phyloP scores from a whole-genome alignment of 202 grass and related monocot genomes.

The Schoenoplectus tabernaemontani region DNA sequence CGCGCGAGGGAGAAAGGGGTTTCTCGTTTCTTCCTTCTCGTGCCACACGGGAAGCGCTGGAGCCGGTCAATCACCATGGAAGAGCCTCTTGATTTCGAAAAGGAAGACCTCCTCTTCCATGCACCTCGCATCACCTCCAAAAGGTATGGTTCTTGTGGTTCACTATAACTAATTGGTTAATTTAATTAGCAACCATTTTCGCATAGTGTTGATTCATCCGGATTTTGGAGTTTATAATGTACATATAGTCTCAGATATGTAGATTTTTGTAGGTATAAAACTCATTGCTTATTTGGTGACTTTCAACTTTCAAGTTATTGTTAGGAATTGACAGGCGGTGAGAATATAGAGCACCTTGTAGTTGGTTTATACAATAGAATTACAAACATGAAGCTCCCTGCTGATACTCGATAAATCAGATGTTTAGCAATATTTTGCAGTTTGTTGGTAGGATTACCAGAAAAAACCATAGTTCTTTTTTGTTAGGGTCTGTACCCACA shows the following conservation, averaged over 20 bases:
- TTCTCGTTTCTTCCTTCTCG: background rate
- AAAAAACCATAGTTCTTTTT: background rate
- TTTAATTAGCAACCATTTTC: background rate
- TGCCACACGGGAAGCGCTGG: background rate
- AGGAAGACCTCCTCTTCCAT: slow-evolving; percentile 33
- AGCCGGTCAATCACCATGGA: slow-evolving; percentile 8
- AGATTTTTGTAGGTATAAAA: background rate
- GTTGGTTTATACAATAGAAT: background rate
- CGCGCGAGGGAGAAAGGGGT: background rate
- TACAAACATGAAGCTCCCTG: background rate
- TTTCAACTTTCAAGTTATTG: background rate
- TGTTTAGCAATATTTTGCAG: background rate
- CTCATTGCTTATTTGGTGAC: background rate
- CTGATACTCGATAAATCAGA: background rate
- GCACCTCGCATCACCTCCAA: slow-evolving; percentile 31
- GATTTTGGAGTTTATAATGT: background rate
- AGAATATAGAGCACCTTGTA: background rate
- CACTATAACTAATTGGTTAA: background rate
- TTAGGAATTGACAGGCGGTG: background rate
- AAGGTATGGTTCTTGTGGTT: slow-evolving; percentile 23
- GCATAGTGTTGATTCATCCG: background rate
- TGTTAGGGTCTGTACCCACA: background rate
- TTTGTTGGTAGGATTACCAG: background rate
- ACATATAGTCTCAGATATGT: background rate
- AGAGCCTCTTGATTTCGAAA: slow-evolving; percentile 69